A percentile compares a stretch with the other conserved stretches of the same genome.
These are phyloP conservation scores for Colletotrichum coccodes DNA, from an alignment of 2,329 filamentous ascomycete genomes.

Conservation along the genomic window DNA sequence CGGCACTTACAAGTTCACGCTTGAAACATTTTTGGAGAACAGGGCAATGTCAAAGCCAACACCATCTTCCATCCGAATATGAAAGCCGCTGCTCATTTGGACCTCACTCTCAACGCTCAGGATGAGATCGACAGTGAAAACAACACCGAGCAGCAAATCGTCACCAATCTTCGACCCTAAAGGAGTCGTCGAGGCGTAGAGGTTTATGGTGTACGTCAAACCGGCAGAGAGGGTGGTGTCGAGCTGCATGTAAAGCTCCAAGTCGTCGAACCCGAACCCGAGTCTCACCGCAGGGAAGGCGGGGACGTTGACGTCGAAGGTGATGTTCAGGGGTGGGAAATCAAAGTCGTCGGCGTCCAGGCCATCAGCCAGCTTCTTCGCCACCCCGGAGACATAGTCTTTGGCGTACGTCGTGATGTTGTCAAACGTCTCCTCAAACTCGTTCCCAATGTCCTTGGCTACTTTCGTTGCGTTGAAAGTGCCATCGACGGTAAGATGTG, in stretches of 20 bases:
- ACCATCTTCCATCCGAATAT: conserved; percentile 63
- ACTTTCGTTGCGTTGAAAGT: conserved; percentile 51
- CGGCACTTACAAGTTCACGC: conserved; percentile 58
- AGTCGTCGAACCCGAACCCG: conserved; percentile 57
- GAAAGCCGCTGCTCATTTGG: conserved; percentile 63
- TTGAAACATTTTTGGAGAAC: conserved; percentile 59
- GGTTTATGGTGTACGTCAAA: conserved; percentile 57
- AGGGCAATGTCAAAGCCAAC: conserved; percentile 58
- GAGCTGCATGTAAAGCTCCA: conserved; percentile 63
- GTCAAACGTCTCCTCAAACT: conserved; percentile 43
- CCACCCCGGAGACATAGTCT: conserved; percentile 43
- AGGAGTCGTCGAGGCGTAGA: conserved; percentile 57
- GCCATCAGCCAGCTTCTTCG: conserved; percentile 39
- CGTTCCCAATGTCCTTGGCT: conserved; percentile 44
- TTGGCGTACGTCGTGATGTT: conserved; percentile 48
- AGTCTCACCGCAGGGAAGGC: conserved; percentile 55
- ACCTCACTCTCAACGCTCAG: conserved; percentile 57
- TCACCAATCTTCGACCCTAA: conserved; percentile 53
- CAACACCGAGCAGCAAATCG: conserved; percentile 53
- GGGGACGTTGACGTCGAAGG: conserved; percentile 55
- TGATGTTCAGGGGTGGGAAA: conserved; percentile 50
- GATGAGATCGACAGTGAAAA: conserved; percentile 63
- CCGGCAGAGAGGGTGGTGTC: conserved; percentile 53
- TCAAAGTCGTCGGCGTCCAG: conserved; percentile 43
- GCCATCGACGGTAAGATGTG: conserved; percentile 51